Evolutionary conservation across 1,284 basidiomycete species (phyloP).

Genomic region (Uromyces viciae-fabae): DNA sequence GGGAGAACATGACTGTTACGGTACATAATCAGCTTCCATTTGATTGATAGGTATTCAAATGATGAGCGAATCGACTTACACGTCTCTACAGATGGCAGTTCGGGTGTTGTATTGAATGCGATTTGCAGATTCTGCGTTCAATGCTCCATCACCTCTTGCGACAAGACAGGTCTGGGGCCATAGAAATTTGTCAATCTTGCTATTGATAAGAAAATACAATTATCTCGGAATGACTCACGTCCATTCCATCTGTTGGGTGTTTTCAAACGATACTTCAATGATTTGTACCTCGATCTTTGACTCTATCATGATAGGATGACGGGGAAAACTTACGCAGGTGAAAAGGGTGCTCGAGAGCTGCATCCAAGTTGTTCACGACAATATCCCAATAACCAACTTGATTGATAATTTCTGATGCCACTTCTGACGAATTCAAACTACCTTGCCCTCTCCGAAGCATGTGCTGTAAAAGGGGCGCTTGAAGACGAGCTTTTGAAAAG

Average conservation of each 20-base stretch:
- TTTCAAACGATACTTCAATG: neutral
- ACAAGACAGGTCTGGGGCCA: slow-evolving; percentile 49
- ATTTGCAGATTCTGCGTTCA: slow-evolving; percentile 47
- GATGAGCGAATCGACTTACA: neutral
- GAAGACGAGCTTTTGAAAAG: slow-evolving; percentile 46
- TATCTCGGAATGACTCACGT: neutral
- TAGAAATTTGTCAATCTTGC: neutral
- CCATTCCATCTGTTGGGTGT: slow-evolving; percentile 15
- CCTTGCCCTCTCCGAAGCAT: slow-evolving; percentile 21
- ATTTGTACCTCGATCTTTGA: slow-evolving; percentile 47
- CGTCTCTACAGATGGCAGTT: slow-evolving; percentile 56
- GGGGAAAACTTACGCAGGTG: slow-evolving; percentile 49
- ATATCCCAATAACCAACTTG: slow-evolving; percentile 50
- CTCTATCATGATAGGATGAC: neutral
- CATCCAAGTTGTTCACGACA: slow-evolving; percentile 55
- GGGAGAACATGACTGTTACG: slow-evolving; percentile 26
- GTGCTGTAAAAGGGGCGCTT: slow-evolving; percentile 25
- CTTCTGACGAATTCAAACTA: slow-evolving; percentile 39
- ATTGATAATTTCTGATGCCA: slow-evolving; percentile 43
- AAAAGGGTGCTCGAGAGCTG: slow-evolving; percentile 54
- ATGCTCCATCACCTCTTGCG: slow-evolving; percentile 52
- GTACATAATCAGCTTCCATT: neutral
- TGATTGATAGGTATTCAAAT: neutral
- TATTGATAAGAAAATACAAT: neutral
- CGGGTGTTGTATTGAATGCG: slow-evolving; percentile 48